Percentiles rank a stretch among this genome's conserved stretches.
Evolutionary conservation across 805 yeast species (phyloP).

Genomic region (Priceomyces melissophilus): DNA sequence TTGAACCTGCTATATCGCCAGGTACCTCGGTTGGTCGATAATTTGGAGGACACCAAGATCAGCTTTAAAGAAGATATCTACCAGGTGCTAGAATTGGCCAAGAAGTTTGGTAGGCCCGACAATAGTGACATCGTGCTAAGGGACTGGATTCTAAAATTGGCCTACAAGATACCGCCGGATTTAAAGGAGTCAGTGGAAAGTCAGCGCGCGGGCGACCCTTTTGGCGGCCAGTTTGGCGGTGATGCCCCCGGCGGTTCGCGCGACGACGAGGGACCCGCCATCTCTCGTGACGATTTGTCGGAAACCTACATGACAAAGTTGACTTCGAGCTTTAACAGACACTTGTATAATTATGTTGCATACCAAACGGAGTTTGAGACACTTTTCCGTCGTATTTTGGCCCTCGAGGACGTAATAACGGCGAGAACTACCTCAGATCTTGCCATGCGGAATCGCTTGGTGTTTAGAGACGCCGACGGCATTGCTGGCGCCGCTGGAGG

Average conservation of each 20-base stretch:
- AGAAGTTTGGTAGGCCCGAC: slow-evolving; percentile 33
- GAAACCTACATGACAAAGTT: slow-evolving; percentile 47
- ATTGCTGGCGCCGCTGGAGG: slow-evolving; percentile 4
- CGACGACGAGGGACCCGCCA: slow-evolving; percentile 11
- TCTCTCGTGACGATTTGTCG: slow-evolving; percentile 33
- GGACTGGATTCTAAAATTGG: slow-evolving; percentile 63
- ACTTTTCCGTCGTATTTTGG: slow-evolving; percentile 45
- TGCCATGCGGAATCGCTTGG: slow-evolving; percentile 13
- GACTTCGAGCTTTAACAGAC: slow-evolving; percentile 48
- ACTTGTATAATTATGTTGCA: slow-evolving; percentile 51
- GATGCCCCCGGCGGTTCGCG: slow-evolving; percentile 40
- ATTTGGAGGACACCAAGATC: slow-evolving; percentile 58
- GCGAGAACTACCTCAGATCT: slow-evolving; percentile 27
- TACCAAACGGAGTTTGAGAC: slow-evolving; percentile 55
- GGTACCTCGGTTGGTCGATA: slow-evolving; percentile 58
- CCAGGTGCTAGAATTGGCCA: slow-evolving; percentile 51
- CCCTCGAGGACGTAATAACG: slow-evolving; percentile 55
- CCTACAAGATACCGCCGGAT: slow-evolving; percentile 42
- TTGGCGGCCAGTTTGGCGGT: slow-evolving; percentile 20
- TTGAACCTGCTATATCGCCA: slow-evolving; percentile 44
- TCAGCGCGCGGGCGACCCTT: slow-evolving; percentile 19
- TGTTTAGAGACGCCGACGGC: slow-evolving; percentile 18
- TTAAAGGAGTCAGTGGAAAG: slow-evolving; percentile 30
- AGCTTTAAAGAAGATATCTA: slow-evolving; percentile 61
- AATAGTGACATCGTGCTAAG: slow-evolving; percentile 40